phyloP scores from a whole-genome alignment of 1,284 basidiomycete genomes.

The Ceratorhiza oryzae-sativae region DNA sequence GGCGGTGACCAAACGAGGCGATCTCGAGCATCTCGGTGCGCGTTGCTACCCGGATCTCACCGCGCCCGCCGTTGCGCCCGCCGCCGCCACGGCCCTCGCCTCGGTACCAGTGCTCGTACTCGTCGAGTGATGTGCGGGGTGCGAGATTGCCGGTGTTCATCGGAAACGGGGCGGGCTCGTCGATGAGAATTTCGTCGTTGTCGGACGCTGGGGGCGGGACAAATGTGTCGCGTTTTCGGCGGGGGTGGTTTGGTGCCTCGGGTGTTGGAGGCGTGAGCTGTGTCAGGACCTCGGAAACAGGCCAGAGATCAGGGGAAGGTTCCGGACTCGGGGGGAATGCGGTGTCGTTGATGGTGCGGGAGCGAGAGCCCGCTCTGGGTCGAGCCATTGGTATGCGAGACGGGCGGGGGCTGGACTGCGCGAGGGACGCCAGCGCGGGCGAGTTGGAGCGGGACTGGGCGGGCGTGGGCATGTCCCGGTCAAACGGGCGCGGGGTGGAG shows the following conservation, averaged over 20 bases:
- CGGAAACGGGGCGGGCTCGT: slow-evolving; percentile 41
- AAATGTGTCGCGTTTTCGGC: slow-evolving; percentile 34
- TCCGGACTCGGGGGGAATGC: slow-evolving; percentile 40
- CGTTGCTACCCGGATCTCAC: slow-evolving; percentile 42
- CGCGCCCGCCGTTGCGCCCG: slow-evolving; percentile 43
- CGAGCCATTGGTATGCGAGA: slow-evolving; percentile 39
- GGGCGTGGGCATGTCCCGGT: slow-evolving; percentile 39
- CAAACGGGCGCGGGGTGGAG: slow-evolving; percentile 38
- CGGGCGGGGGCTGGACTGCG: slow-evolving; percentile 14
- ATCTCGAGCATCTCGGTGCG: slow-evolving; percentile 44
- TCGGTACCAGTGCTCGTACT: slow-evolving; percentile 44
- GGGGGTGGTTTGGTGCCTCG: neutral
- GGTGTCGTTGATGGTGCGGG: neutral
- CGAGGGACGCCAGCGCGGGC: too few species aligned
- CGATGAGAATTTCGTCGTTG: slow-evolving; percentile 24
- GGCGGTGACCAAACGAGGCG: slow-evolving; percentile 41
- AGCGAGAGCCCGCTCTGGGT: slow-evolving; percentile 32
- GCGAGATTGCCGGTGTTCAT: slow-evolving; percentile 12
- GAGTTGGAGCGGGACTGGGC: slow-evolving; percentile 39
- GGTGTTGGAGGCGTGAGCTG: slow-evolving; percentile 26
- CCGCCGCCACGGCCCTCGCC: slow-evolving; percentile 43
- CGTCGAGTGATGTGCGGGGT: slow-evolving; percentile 37
- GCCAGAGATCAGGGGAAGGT: slow-evolving; percentile 38
- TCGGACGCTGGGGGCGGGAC: slow-evolving; percentile 7
- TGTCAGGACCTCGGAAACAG: neutral